phyloP scores from a whole-genome alignment of 2,329 filamentous ascomycete species.

The Daldinia eschscholtzii region DNA sequence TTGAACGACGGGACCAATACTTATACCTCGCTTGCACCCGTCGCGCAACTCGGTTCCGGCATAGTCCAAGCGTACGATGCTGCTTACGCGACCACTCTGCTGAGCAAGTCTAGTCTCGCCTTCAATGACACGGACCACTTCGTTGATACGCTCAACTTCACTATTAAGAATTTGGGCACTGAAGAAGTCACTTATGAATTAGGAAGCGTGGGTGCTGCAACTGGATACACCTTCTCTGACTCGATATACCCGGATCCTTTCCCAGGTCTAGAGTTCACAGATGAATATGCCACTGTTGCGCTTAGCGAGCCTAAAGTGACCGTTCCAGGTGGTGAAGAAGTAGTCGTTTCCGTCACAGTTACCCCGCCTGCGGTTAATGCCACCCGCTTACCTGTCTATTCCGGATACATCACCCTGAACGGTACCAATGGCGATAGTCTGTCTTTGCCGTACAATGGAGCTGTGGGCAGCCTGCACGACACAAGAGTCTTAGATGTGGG shows the following conservation, averaged over 20 bases:
- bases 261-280: conserved; percentile 59
- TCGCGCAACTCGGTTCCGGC: conserved; percentile 71
- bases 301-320: conserved; percentile 55
- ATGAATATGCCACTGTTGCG: conserved; percentile 58
- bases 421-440: conserved; percentile 57
- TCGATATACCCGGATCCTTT: conserved; percentile 57
- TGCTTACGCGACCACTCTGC: conserved; percentile 64
- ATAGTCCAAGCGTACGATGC: conserved; percentile 71
- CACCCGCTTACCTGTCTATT: conserved; percentile 61
- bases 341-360: conserved; percentile 60
- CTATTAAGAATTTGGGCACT: conserved; percentile 66
- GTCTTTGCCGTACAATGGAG: conserved; percentile 53
- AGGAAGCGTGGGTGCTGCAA: conserved; percentile 63
- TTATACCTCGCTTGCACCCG: conserved; percentile 62
- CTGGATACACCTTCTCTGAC: conserved; percentile 65
- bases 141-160: conserved; percentile 62
- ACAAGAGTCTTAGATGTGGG: conserved; percentile 54
- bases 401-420: conserved; percentile 62
- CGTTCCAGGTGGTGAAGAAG: conserved; percentile 49
- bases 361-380: conserved; percentile 57
- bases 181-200: conserved; percentile 65
- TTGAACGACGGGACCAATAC: conserved; percentile 61
- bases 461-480: conserved; percentile 55
- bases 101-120: conserved; percentile 68
- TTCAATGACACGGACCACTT: conserved; percentile 75